Percentiles rank a stretch among this genome's conserved stretches.
These are phyloP conservation scores for Pichia kluyveri DNA, from an alignment of 805 yeast species.

Conservation along the genomic window DNA sequence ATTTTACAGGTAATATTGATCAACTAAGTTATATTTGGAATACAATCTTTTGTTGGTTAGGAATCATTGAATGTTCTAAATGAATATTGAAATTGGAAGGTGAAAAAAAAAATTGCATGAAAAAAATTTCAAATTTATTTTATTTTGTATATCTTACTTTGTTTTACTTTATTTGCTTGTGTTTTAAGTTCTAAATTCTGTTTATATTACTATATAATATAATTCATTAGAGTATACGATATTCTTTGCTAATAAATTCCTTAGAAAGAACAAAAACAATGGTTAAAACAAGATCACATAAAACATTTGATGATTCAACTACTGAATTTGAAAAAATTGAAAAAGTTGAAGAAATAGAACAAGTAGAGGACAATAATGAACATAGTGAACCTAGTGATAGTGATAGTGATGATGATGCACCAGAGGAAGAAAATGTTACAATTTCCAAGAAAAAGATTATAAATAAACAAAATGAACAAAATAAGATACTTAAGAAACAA, in stretches of 20 bases:
- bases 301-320: slow-evolving; percentile 9
- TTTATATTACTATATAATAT: too few species aligned
- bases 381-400: too few species aligned
- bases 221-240: too few species aligned
- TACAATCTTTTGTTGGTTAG: slow-evolving; percentile 13
- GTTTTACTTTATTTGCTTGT: too few species aligned
- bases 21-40: slow-evolving; percentile 13
- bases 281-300: slow-evolving; percentile 9
- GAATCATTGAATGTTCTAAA: slow-evolving; percentile 9
- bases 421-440: slow-evolving; percentile 35
- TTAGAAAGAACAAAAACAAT: not conserved
- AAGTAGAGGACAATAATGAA: slow-evolving; percentile 8
- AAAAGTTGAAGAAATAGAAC: not conserved
- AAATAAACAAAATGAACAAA: slow-evolving; percentile 19
- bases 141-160: too few species aligned
- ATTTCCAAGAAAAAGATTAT: slow-evolving; percentile 10
- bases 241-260: too few species aligned
- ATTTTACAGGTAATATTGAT: slow-evolving; percentile 10
- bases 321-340: not conserved
- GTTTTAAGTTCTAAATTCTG: too few species aligned
- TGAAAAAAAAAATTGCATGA: not conserved
- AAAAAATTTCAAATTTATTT: not conserved
- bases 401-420: slow-evolving; percentile 32
- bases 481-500: slow-evolving; percentile 7
- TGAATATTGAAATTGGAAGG: too few species aligned